Base-by-base conservation (phyloP, 352 stramenopile species). In the Phytophthora boehmeriae region DNA sequence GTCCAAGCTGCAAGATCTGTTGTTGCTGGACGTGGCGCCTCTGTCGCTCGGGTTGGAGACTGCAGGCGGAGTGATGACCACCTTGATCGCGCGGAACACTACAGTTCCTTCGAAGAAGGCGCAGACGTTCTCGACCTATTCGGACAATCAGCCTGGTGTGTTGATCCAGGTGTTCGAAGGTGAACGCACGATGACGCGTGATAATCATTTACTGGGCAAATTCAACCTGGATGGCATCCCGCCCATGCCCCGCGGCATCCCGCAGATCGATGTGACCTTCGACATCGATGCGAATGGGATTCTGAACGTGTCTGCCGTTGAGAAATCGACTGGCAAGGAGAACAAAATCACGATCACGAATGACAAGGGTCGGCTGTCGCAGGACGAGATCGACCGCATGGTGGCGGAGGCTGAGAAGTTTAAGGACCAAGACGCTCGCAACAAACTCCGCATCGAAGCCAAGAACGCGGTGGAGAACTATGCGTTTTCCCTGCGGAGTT, bases 321-420 rank as follows among this genome's bases (percentile, higher is more conserved):
- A 90, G 54, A 90, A 99, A 86, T 97, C 90, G 70, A 99, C 97
- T n/a, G 96, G 97, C 53, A 99, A 98, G 88, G 80, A 88, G 63
- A 80, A 90, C 64, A 98, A 98, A 86, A 99, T 99, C 71, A 99
- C 96, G 53, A 99, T 99, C 71, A 99, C 96, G 36, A 96, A 97
- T 51, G 97, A 99, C 71, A 99, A 99, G 79, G 97, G 97, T 48
- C 92, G 97, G 64, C 79, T 99, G 13, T 97, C 86, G 39, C 86
- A 99, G 59, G 92, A 97, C 28, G 97, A 99, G 50, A 99, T 99
- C 65, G 93, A 99, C 66, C 88, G 96, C 57, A 99, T 99, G 97
- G 96, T 99, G 8, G 66, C 80, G 20, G 97, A 99, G 66, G 97
- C 97, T 17, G 97, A 99, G 72, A 88, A 98, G 76, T 99, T 97